A percentile compares a stretch with the other conserved stretches of the same genome.
These are phyloP conservation scores for Ophiostoma sp. DNA, from an alignment of 2,329 filamentous ascomycete genomes.

Conservation along the genomic window DNA sequence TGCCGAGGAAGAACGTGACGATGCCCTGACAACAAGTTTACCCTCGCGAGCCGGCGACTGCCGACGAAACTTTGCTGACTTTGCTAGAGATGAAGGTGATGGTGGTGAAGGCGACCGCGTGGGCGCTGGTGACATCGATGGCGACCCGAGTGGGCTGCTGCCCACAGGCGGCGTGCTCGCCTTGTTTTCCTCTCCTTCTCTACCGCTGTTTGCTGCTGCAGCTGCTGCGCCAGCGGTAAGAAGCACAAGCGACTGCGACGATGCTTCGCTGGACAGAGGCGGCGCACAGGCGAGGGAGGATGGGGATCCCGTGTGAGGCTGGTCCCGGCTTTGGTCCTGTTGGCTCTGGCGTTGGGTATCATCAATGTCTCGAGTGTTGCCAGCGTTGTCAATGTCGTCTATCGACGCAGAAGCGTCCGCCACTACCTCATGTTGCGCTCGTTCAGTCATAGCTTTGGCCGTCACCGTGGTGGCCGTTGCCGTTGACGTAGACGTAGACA, in stretches of 20 bases:
- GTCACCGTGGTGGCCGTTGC: background rate
- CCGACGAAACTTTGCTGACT: background rate
- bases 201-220: background rate
- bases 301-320: background rate
- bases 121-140: background rate
- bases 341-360: slow-evolving; percentile 9
- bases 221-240: background rate
- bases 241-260: slow-evolving; percentile 16
- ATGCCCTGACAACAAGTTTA: background rate
- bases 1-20: background rate
- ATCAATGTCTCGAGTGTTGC: background rate
- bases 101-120: background rate
- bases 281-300: background rate
- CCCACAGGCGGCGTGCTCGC: background rate
- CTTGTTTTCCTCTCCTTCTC: background rate
- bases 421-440: background rate
- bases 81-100: background rate
- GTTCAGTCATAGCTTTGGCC: background rate
- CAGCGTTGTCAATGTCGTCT: background rate
- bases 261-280: slow-evolving; percentile 1
- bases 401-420: background rate
- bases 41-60: background rate
- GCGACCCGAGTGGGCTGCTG: background rate
- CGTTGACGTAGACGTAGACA: too few species aligned
- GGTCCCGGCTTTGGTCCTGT: background rate